Percentiles rank a stretch among this genome's conserved stretches.
Evolutionary conservation across 139 green algal species (phyloP).

Genomic region (Chlamydomonas sp.): DNA sequence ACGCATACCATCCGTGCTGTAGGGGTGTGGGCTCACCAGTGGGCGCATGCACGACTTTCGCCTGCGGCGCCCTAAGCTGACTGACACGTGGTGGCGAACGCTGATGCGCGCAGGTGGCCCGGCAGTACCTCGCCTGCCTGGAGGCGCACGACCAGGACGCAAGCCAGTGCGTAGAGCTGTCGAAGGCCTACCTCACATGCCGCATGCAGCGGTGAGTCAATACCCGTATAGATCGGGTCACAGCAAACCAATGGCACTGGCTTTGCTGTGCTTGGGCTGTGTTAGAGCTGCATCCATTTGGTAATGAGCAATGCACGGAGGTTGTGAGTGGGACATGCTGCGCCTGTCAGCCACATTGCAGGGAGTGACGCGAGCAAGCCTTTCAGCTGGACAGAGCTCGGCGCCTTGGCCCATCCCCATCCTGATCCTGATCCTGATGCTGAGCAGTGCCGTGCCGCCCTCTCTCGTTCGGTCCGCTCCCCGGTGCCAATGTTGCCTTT

Average conservation of each 20-base stretch:
- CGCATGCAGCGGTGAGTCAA: constrained; percentile 85
- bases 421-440: too few species aligned
- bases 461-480: background rate
- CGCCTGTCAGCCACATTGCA: too few species aligned
- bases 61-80: too few species aligned
- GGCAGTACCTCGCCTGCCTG: constrained; percentile 87
- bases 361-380: too few species aligned
- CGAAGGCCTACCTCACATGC: constrained; percentile 89
- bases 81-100: too few species aligned
- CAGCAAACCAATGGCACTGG: background rate
- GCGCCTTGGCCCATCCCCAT: too few species aligned
- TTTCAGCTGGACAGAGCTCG: too few species aligned
- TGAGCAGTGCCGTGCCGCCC: too few species aligned
- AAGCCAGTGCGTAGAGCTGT: constrained; percentile 73
- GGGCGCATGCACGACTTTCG: background rate
- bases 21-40: too few species aligned
- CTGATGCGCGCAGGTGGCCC: constrained; percentile 64
- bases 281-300: background rate
- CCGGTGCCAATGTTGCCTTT: background rate
- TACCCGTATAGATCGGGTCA: background rate
- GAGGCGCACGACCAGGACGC: constrained; percentile 67
- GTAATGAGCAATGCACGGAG: too few species aligned
- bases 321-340: too few species aligned
- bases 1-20: background rate
- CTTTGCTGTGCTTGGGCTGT: background rate